These are phyloP conservation scores for Amphicarpaea edgeworthii DNA, from an alignment of 306 rosid genomes.

Conservation along the genomic window DNA sequence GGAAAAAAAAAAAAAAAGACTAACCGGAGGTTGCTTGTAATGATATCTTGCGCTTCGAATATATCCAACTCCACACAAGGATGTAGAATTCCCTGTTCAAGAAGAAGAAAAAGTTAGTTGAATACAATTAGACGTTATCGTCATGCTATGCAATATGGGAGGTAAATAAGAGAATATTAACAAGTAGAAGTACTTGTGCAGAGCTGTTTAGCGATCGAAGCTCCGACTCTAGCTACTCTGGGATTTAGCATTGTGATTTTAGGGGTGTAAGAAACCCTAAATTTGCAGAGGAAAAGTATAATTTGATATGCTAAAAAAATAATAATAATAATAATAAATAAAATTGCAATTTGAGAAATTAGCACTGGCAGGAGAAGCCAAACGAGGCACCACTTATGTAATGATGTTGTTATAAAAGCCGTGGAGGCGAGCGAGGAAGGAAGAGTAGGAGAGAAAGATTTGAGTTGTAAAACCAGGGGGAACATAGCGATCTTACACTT, in stretches of 20 bases:
- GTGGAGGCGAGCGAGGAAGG: background rate
- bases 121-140: background rate
- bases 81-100: slow-evolving; percentile 43
- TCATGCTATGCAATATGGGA: background rate
- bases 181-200: slow-evolving; percentile 40
- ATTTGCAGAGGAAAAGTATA: background rate
- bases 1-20: background rate
- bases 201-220: slow-evolving; percentile 41
- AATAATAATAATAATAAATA: too few relatives aligned
- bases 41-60: slow-evolving; percentile 20
- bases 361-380: background rate
- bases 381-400: background rate
- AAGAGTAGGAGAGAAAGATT: background rate
- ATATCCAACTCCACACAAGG: slow-evolving; percentile 33
- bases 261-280: slow-evolving; percentile 31
- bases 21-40: slow-evolving; percentile 45
- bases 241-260: slow-evolving; percentile 43
- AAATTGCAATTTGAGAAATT: background rate
- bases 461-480: too few relatives aligned
- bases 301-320: background rate
- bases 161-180: background rate
- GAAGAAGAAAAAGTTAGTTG: background rate
- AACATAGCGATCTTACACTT: background rate
- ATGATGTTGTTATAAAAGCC: background rate
- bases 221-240: slow-evolving; percentile 46